Evolutionary conservation across 805 yeast species (phyloP).

Genomic region (Ogataea minuta): DNA sequence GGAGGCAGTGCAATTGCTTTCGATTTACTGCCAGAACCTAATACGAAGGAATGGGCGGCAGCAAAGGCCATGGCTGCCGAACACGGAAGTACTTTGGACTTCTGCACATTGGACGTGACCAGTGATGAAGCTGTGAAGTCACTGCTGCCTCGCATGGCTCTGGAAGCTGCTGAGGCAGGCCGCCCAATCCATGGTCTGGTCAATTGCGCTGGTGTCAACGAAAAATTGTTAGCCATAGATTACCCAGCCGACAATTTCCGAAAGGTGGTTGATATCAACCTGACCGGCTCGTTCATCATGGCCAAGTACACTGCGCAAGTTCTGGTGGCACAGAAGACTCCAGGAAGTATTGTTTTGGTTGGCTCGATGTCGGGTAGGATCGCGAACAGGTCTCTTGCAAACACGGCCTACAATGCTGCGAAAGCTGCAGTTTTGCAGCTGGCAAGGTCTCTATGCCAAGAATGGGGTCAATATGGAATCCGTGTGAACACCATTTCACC

Average conservation of each 20-base stretch:
- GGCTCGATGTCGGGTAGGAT: conserved; percentile 54
- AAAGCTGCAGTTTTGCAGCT: conserved; percentile 47
- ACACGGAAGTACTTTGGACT: conserved; percentile 12
- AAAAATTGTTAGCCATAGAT: conserved; percentile 17
- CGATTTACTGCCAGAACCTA: conserved; percentile 14
- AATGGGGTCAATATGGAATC: conserved; percentile 51
- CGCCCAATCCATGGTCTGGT: conserved; percentile 16
- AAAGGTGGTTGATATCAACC: conserved; percentile 15
- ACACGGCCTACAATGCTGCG: conserved; percentile 47
- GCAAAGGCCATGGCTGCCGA: conserved; percentile 12
- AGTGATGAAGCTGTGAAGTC: conserved; percentile 14
- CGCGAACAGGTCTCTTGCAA: conserved; percentile 49
- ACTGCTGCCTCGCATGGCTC: conserved; percentile 7
- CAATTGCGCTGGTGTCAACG: conserved; percentile 20
- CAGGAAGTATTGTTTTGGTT: conserved; percentile 49
- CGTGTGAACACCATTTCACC: conserved; percentile 50
- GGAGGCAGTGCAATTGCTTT: conserved; percentile 18
- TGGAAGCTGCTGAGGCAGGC: conserved; percentile 13
- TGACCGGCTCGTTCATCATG: conserved; percentile 19
- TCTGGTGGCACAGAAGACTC: conserved; percentile 11
- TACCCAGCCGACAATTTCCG: conserved; percentile 16
- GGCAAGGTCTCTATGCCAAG: conserved; percentile 44
- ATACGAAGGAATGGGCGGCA: conserved; percentile 15
- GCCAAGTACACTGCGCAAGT: conserved; percentile 20
- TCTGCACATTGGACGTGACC: conserved; percentile 16